Evolutionary conservation across 106 monocot species (phyloP).

Genomic region (Apostasia ramifera): DNA sequence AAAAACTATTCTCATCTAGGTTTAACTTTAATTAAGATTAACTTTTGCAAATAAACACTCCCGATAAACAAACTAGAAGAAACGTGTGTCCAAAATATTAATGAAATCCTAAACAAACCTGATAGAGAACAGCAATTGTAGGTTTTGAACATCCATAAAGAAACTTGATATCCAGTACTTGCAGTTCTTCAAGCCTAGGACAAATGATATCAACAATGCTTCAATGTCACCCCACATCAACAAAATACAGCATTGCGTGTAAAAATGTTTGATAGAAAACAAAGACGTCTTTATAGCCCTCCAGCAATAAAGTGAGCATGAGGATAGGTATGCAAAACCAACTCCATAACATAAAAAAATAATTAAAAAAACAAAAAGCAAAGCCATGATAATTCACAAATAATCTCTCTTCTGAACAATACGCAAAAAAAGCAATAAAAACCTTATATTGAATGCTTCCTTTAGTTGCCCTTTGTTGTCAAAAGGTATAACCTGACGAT

Average conservation of each 20-base stretch:
- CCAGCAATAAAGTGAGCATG: not conserved
- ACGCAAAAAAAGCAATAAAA: not conserved
- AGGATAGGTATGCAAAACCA: not conserved
- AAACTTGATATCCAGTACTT: conserved; percentile 98
- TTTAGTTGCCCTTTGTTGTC: conserved; percentile 97
- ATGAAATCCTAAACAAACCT: conserved; percentile 35
- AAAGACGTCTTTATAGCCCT: not conserved
- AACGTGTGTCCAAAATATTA: too few relatives aligned
- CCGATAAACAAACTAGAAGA: too few relatives aligned
- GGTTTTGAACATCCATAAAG: conserved; percentile 91
- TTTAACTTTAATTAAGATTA: too few relatives aligned
- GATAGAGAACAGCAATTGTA: conserved; percentile 95
- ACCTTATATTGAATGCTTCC: conserved; percentile 99
- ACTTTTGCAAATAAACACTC: too few relatives aligned
- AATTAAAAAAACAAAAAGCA: not conserved
- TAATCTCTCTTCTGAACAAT: not conserved
- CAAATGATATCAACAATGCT: not conserved
- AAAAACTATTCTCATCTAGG: too few relatives aligned
- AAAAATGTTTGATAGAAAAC: not conserved
- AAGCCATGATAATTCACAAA: not conserved
- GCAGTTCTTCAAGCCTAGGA: conserved; percentile 95
- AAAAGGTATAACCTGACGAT: conserved; percentile 91
- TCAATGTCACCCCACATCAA: not conserved
- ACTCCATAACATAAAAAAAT: not conserved
- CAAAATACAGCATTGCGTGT: too few relatives aligned